Percentiles rank a stretch among this genome's conserved stretches.
Evolutionary conservation across 2,329 filamentous ascomycete species (phyloP).

Genomic region (Colletotrichum sp.): DNA sequence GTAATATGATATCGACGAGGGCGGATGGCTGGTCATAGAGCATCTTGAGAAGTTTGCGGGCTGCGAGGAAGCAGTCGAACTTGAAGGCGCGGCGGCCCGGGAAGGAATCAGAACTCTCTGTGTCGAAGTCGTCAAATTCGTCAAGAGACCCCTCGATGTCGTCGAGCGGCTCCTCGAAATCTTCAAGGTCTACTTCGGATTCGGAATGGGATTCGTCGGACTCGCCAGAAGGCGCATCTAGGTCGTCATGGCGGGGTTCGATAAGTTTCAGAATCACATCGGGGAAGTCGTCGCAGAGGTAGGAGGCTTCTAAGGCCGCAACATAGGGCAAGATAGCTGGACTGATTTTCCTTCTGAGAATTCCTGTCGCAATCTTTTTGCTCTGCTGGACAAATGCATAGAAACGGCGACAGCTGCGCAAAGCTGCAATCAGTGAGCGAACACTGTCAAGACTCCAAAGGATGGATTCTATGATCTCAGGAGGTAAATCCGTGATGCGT

Average conservation of each 20-base stretch:
- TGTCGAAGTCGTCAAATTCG: no score
- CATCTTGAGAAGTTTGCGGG: neutral
- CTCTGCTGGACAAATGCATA: neutral
- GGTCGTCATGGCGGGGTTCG: no score
- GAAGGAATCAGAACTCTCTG: no score
- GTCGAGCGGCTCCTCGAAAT: no score
- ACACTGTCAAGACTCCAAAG: neutral
- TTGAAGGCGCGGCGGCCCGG: no score
- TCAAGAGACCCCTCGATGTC: fast-evolving
- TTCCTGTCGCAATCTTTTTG: neutral
- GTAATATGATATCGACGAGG: neutral
- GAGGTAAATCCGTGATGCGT: fast-evolving
- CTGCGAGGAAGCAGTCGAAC: fast-evolving
- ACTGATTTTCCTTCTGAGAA: fast-evolving
- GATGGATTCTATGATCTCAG: neutral
- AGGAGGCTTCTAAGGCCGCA: no score
- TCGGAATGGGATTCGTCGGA: no score
- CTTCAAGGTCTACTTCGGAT: no score
- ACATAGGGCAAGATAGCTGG: neutral
- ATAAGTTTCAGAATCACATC: no score
- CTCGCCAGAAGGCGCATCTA: no score
- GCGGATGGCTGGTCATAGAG: fast-evolving
- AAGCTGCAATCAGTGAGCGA: neutral
- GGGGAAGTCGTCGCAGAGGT: fast-evolving
- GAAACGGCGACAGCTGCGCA: neutral